Conservation (phyloP, 1,284 basidiomycete species). For the Sanghuangporus weigelae region DNA sequence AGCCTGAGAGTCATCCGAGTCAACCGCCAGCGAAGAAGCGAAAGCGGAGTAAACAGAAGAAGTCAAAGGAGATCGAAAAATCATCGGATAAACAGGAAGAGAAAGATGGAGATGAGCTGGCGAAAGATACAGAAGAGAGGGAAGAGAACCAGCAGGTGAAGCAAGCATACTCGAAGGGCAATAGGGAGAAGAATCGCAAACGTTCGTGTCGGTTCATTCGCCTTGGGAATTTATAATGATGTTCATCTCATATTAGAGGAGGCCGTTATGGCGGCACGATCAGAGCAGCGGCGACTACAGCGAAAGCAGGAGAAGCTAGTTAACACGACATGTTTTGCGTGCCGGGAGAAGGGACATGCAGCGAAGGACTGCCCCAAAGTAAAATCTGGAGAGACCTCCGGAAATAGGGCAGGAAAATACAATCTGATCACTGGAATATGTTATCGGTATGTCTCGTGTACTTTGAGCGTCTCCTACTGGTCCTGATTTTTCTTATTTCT, state of each 20-base stretch:
- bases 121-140: not conserved
- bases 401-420: slow-evolving; percentile 28
- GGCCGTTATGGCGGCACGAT: slow-evolving; percentile 32
- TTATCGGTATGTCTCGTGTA: slow-evolving; percentile 57
- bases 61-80: slow-evolving; percentile 18
- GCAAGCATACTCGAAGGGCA: slow-evolving; percentile 4
- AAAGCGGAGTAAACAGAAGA: slow-evolving; percentile 28
- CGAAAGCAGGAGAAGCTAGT: slow-evolving; percentile 58
- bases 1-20: slow-evolving; percentile 16
- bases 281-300: slow-evolving; percentile 61
- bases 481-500: slow-evolving; percentile 34
- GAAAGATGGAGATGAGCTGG: not conserved
- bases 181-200: slow-evolving; percentile 5
- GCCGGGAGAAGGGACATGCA: slow-evolving; percentile 79
- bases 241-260: slow-evolving; percentile 16
- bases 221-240: slow-evolving; percentile 20
- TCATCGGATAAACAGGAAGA: not conserved
- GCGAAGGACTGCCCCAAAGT: slow-evolving; percentile 79
- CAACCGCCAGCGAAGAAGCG: slow-evolving; percentile 25
- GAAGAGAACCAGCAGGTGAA: slow-evolving; percentile 4
- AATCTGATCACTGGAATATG: slow-evolving; percentile 58
- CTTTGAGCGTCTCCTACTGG: not conserved
- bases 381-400: slow-evolving; percentile 23
- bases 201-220: slow-evolving; percentile 13
- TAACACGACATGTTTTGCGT: slow-evolving; percentile 80